Evolutionary conservation across 345 rosid genomes (phyloP).

Genomic region (Salix viminalis): DNA sequence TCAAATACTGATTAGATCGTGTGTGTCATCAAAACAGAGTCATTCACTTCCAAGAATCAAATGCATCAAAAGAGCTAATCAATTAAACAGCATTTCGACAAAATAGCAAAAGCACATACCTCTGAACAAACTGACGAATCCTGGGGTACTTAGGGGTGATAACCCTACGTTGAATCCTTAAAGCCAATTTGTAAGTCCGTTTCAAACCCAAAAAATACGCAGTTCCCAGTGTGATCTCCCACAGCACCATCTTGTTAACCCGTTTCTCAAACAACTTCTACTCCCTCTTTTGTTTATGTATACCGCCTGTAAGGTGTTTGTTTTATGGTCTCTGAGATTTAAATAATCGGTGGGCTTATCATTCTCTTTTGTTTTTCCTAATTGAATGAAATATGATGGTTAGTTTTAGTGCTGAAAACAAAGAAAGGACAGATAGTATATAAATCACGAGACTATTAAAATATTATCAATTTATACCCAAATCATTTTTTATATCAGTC

Average conservation of each 20-base stretch:
- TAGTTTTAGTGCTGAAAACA: background rate
- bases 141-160: slow-evolving; percentile 52
- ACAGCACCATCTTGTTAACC: slow-evolving; percentile 59
- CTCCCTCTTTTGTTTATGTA: background rate
- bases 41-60: background rate
- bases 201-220: slow-evolving; percentile 83
- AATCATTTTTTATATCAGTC: no score
- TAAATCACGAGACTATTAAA: no score
- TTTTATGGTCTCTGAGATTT: background rate
- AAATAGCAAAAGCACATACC: slow-evolving; percentile 31
- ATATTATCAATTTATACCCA: no score
- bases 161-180: slow-evolving; percentile 64
- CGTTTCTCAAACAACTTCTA: background rate
- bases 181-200: slow-evolving; percentile 67
- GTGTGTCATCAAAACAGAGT: background rate
- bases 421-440: no score
- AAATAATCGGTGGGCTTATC: background rate
- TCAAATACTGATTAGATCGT: background rate
- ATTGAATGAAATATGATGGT: background rate
- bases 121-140: slow-evolving; percentile 54
- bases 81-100: background rate
- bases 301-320: background rate
- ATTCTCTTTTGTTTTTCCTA: background rate
- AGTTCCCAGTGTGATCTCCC: slow-evolving; percentile 87
- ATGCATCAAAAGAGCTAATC: background rate